Base-by-base conservation (phyloP, 306 rosid species). In the Sindora glabra region DNA sequence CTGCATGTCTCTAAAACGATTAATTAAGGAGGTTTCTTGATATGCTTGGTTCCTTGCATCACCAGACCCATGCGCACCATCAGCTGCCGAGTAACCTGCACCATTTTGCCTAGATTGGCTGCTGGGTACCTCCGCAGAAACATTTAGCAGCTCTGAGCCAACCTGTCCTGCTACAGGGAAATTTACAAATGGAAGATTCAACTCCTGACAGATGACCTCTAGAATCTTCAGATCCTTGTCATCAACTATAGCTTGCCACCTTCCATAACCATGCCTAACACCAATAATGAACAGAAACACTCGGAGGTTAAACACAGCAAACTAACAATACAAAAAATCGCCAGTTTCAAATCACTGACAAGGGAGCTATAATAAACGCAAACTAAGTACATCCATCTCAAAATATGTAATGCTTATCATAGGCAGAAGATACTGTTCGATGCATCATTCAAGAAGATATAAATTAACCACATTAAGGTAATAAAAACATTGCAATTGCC, bases 181-280 rank as follows among this genome's bases (percentile, higher is more conserved):
- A 74, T 76, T 92, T 69, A 92, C 62, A 53, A 82, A 3, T 24
- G 95, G 90, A 67, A 92, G 99, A 82, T 89, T 89, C 88, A 86
- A 79, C 89, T 92, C 99, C 68, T 81, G 86, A 77, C 99, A 89
- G 66, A 92, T 86, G 62, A 82, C 34, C 71, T 92, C 99, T 73
- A 86, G 96, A 69, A 92, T 79, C 83, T 74, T 84, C 71, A 92
- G 79, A 68, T 82, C 94, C 79, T 82, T 92, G 71, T 92, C 99
- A 68, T 92, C 99, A 66, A 89, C 74, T 64, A 92, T 92, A 34
- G 96, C 92, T 79, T 92, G 99, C 99, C 99, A 92, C 84, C 94
- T 84, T 70, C 99, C 99, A 68, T 92, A 92, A 38, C 99, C 99
- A 63, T 92, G 99, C 85, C 99, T 92, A 25, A 59, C 44, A 59